Evolutionary conservation across 169 alveolate species (phyloP).

Genomic region (Plasmodium cynomolgi): DNA sequence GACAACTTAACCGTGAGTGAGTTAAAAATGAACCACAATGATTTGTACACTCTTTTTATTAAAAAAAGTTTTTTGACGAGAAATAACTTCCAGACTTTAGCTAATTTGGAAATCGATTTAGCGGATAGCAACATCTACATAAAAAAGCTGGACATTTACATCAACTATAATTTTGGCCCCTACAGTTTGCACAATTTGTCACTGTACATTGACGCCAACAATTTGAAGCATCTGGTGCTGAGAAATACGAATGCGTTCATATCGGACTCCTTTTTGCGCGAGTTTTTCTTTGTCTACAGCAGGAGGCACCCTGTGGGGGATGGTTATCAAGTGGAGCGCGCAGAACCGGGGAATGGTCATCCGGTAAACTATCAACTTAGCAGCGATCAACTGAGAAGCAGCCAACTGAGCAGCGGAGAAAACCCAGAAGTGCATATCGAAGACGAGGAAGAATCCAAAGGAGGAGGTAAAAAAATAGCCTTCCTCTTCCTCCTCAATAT

Average conservation of each 20-base stretch:
- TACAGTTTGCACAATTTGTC: slow-evolving; percentile 41
- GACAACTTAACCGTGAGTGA: slow-evolving; percentile 7
- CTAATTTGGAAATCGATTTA: slow-evolving; percentile 62
- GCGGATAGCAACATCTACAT: slow-evolving; percentile 23
- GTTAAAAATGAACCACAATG: slow-evolving; percentile 21
- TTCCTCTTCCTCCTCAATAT: slow-evolving; percentile 38
- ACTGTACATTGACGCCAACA: slow-evolving; percentile 3
- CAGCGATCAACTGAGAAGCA: neutral
- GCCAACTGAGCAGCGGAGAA: neutral
- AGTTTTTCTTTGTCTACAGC: slow-evolving; percentile 55
- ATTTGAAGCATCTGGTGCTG: slow-evolving; percentile 36
- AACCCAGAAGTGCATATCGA: slow-evolving; percentile 22
- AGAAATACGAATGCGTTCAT: slow-evolving; percentile 29
- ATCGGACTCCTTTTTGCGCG: slow-evolving; percentile 44
- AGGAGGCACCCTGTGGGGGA: neutral
- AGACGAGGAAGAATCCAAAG: slow-evolving; percentile 12
- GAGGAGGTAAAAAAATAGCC: neutral
- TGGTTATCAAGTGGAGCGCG: neutral
- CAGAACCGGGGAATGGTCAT: neutral
- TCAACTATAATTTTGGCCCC: slow-evolving; percentile 39
- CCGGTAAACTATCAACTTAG: neutral
- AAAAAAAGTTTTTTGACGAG: slow-evolving; percentile 9
- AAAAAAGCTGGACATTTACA: slow-evolving; percentile 49
- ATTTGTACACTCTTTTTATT: slow-evolving; percentile 30
- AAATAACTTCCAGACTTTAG: slow-evolving; percentile 27